Base-by-base conservation (phyloP, 2,329 filamentous ascomycete genomes). In the Cercospora sp. region DNA sequence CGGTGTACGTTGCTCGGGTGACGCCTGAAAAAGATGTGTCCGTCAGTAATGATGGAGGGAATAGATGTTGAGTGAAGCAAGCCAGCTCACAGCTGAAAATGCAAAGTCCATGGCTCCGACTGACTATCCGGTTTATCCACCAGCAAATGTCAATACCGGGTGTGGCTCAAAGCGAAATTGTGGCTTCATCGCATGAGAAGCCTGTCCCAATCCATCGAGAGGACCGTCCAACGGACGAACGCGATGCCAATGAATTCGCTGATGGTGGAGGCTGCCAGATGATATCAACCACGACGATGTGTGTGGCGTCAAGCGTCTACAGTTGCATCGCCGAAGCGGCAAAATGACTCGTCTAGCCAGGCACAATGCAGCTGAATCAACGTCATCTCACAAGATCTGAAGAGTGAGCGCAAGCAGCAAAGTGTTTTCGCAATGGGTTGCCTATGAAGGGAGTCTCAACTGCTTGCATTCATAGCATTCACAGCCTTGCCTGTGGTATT, bases 281-380 rank as follows among this genome's bases (percentile, higher is more conserved):
- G 26, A 30, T 34, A 26, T 28, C 30, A 32, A 26, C 51, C n/a
- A 32, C 21, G 53, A 58, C 26, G 53, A 58, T 28, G 30, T 10
- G 26, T 18, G 26, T 58, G 13, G 30, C 26, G 53, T 58, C 53
- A 32, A 32, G 53, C 53, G 53, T 32, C 53, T 9, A 58, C 53
- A 16, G 53, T 16, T 30, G 26, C 21, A 30, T 58, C 30, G 26
- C 26, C 26, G 53, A 32, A 58, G 8, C 30, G 8, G 26, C 24
- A 32, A 10, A 58, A 58, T 58, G 53, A 58, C 53, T 61, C 59
- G 59, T 40, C 58, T 60, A 60, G 58, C 30, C 58, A 60, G 37
- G 59, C 34, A 43, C 59, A 21, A 61, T 61, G 59, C 59, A 28
- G 59, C 37, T n/a, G 21, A 45, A 21, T 8, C 59, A 61, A 45